These are phyloP conservation scores for Globisporangium sylvaticum DNA, from an alignment of 352 stramenopile genomes.

Conservation along the genomic window DNA sequence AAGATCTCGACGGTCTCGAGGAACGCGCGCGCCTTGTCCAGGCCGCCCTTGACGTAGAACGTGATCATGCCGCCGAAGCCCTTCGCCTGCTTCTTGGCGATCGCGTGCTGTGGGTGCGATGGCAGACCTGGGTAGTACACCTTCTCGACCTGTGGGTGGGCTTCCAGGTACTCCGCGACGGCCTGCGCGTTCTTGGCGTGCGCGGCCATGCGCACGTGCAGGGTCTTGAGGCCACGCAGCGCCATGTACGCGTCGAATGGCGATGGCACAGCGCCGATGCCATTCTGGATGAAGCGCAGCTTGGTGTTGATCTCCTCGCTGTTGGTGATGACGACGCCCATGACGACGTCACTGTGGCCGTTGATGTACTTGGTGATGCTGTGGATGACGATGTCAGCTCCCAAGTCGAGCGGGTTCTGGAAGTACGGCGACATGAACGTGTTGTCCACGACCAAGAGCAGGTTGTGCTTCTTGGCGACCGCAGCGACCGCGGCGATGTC, in stretches of 20 bases:
- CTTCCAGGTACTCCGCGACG: conserved; percentile 88
- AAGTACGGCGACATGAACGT: conserved; percentile 94
- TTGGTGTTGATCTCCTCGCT: conserved; percentile 92
- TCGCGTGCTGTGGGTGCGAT: conserved; percentile 87
- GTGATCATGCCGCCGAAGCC: conserved; percentile 87
- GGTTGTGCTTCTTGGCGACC: conserved; percentile 85
- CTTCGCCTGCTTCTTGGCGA: conserved; percentile 74
- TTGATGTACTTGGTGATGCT: conserved; percentile 97
- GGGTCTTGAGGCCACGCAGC: conserved; percentile 94
- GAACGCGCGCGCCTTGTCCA: conserved; percentile 84
- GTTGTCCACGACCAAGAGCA: conserved; percentile 92
- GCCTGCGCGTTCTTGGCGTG: conserved; percentile 93
- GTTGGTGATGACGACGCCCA: conserved; percentile 91
- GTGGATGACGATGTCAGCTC: conserved; percentile 91
- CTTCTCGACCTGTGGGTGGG: conserved; percentile 87
- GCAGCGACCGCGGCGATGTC: conserved; percentile 90
- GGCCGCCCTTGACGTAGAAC: conserved; percentile 91
- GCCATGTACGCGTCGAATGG: conserved; percentile 94
- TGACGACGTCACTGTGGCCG: conserved; percentile 92
- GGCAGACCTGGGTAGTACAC: conserved; percentile 91
- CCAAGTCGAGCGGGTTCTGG: conserved; percentile 89
- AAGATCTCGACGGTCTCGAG: conserved; percentile 92
- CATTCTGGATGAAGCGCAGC: conserved; percentile 92
- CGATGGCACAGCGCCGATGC: conserved; percentile 89
- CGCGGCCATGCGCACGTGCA: conserved; percentile 92